phyloP scores from a whole-genome alignment of 2,329 filamentous ascomycete genomes.

The Blumeria graminis region DNA sequence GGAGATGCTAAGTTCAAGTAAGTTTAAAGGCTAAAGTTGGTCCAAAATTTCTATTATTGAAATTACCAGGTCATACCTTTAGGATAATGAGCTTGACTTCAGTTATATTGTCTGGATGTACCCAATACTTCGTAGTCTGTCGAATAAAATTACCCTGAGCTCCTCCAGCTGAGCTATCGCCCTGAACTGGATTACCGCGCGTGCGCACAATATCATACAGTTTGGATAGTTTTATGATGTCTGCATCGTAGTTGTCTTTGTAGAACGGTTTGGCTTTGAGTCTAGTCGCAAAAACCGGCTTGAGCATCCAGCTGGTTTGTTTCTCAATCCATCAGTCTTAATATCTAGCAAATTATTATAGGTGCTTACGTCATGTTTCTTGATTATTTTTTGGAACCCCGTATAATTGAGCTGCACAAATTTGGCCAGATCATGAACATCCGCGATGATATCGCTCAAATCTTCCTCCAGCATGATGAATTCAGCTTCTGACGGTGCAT shows the following conservation, averaged over 20 bases:
- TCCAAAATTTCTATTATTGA: neutral
- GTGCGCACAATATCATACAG: constrained; percentile 90
- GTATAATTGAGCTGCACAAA: constrained; percentile 98
- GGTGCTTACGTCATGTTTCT: constrained; percentile 76
- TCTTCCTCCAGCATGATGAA: constrained; percentile 87
- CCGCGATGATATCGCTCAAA: constrained; percentile 90
- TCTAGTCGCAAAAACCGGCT: constrained; percentile 82
- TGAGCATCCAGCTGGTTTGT: constrained; percentile 79
- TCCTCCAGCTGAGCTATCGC: constrained; percentile 76
- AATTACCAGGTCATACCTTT: constrained; percentile 27
- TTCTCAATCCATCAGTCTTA: constrained; percentile 30
- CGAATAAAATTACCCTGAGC: constrained; percentile 87
- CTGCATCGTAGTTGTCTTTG: constrained; percentile 94
- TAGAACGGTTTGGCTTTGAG: constrained; percentile 95
- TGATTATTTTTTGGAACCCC: constrained; percentile 98
- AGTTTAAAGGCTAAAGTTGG: neutral
- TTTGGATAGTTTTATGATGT: constrained; percentile 81
- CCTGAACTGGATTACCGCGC: constrained; percentile 73
- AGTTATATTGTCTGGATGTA: constrained; percentile 93
- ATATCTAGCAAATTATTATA: neutral
- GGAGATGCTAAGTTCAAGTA: constrained; percentile 40
- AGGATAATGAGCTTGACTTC: constrained; percentile 94
- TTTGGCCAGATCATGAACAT: constrained; percentile 93
- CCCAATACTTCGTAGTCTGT: constrained; percentile 98
- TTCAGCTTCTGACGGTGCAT: constrained; percentile 61